Conservation (phyloP, 129 eudicot genomes). For the Glebionis coronaria region DNA sequence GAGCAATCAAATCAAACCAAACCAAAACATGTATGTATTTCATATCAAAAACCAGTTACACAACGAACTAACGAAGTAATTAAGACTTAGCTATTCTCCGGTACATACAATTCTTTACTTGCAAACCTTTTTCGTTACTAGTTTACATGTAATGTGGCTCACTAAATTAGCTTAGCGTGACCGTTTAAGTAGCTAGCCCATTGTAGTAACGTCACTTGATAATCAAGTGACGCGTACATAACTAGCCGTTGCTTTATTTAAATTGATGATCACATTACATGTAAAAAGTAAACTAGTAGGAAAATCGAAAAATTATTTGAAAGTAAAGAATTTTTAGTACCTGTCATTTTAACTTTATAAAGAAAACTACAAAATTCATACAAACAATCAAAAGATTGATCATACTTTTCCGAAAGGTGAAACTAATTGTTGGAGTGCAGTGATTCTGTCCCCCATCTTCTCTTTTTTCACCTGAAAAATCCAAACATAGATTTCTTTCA, state of each 20-base stretch:
- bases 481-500: constrained; percentile 25
- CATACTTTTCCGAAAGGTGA: constrained; percentile 99
- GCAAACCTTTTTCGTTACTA: no score
- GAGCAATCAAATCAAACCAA: constrained; percentile 10
- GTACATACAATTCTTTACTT: no score
- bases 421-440: constrained; percentile 99
- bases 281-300: no score
- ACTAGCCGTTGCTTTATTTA: no score
- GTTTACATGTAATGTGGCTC: no score
- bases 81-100: neutral
- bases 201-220: no score
- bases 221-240: no score
- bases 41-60: neutral
- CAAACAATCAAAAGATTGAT: constrained; percentile 19
- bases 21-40: neutral
- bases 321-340: neutral
- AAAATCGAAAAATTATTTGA: neutral
- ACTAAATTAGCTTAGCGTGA: no score
- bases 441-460: constrained; percentile 99
- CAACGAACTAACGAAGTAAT: neutral
- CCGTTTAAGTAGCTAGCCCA: no score
- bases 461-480: constrained; percentile 88
- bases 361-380: neutral
- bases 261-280: no score
- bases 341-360: no score